Evolutionary conservation across 306 rosid species (phyloP).

Genomic region (Acacia melanoxylon): DNA sequence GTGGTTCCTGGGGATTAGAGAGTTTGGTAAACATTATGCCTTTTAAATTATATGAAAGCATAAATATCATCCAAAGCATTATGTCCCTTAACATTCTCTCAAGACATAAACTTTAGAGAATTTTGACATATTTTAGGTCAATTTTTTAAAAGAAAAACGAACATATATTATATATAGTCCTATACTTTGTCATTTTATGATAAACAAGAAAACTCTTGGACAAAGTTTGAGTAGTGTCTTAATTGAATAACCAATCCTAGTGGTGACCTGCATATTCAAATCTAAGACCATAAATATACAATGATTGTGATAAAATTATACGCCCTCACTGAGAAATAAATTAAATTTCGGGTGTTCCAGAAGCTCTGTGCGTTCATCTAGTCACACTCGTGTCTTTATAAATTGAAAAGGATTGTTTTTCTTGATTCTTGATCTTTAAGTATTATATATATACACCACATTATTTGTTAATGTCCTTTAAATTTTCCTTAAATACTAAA

Average conservation of each 20-base stretch:
- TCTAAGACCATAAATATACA: not conserved
- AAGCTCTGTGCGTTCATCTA: slow-evolving; percentile 1
- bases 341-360: slow-evolving; percentile 21
- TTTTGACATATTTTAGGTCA: not conserved
- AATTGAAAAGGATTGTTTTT: slow-evolving; percentile 23
- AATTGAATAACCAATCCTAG: not conserved
- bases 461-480: slow-evolving; percentile 15
- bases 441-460: slow-evolving; percentile 13
- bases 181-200: not conserved
- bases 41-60: not conserved
- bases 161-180: too few relatives aligned
- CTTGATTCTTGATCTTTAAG: not conserved
- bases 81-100: not conserved
- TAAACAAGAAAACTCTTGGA: not conserved
- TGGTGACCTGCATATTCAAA: slow-evolving; percentile 19
- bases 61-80: not conserved
- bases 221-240: not conserved
- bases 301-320: slow-evolving; percentile 11
- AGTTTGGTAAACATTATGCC: not conserved
- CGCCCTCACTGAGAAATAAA: slow-evolving; percentile 19
- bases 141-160: too few relatives aligned
- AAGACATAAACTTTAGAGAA: not conserved
- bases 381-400: not conserved
- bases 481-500: slow-evolving; percentile 13
- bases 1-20: not conserved